phyloP scores from a whole-genome alignment of 306 rosid genomes.

The Alnus glutinosa region DNA sequence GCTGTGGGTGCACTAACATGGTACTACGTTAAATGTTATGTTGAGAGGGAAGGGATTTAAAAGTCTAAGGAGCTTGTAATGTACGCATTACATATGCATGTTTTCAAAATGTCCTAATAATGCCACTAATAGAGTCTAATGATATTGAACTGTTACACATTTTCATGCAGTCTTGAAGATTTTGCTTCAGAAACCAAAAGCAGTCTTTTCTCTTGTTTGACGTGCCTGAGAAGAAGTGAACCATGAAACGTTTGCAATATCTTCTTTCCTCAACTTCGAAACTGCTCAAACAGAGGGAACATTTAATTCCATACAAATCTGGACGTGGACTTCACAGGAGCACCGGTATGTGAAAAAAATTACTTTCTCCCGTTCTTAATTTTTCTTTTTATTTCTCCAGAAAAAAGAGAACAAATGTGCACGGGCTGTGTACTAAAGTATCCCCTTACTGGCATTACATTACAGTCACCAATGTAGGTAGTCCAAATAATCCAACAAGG shows the following conservation, averaged over 20 bases:
- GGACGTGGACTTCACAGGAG: not conserved
- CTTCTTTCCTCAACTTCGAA: constrained; percentile 4
- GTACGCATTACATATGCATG: not conserved
- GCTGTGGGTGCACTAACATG: too few relatives aligned
- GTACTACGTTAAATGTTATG: not conserved
- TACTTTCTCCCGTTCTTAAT: not conserved
- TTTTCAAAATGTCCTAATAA: not conserved
- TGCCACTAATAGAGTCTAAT: not conserved
- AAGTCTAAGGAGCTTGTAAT: not conserved
- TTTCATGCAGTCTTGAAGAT: not conserved
- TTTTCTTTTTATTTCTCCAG: not conserved
- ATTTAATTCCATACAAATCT: not conserved
- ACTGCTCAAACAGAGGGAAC: not conserved
- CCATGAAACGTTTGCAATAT: not conserved
- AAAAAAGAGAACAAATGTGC: not conserved
- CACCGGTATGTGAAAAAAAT: not conserved
- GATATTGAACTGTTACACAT: not conserved
- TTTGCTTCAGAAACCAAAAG: not conserved
- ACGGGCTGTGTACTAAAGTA: not conserved
- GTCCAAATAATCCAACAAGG: too few relatives aligned
- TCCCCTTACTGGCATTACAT: not conserved
- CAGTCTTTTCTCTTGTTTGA: not conserved
- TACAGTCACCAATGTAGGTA: not conserved
- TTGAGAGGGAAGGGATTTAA: not conserved
- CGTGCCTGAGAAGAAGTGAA: not conserved